A percentile compares a stretch with the other conserved stretches of the same genome.
phyloP scores from a whole-genome alignment of 495 filamentous ascomycete species.

The Aspergillus bridgeri region DNA sequence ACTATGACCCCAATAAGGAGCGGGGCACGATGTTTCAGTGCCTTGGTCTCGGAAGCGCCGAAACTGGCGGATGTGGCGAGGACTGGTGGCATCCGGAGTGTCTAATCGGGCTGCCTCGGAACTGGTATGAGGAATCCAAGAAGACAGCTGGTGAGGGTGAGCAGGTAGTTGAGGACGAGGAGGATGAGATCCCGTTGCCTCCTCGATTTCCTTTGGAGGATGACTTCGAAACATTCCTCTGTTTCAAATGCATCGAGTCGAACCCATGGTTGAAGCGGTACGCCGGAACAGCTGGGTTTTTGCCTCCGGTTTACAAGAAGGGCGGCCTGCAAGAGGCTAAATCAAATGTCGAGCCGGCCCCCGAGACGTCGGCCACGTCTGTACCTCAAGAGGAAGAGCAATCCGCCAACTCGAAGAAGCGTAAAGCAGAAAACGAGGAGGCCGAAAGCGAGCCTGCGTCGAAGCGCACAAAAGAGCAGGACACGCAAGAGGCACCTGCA shows the following conservation, averaged over 20 bases:
- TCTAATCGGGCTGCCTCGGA: conserved; percentile 69
- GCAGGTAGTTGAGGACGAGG: conserved; percentile 27
- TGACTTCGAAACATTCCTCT: conserved; percentile 83
- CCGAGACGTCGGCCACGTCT: conserved; percentile 7
- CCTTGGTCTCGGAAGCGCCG: conserved; percentile 73
- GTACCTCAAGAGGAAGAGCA: conserved; percentile 11
- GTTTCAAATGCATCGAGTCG: conserved; percentile 87
- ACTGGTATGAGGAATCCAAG: conserved; percentile 38
- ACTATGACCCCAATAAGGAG: conserved; percentile 81
- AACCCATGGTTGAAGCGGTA: conserved; percentile 92
- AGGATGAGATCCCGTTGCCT: conserved; percentile 61
- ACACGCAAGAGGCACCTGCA: neutral
- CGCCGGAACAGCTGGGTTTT: conserved; percentile 77
- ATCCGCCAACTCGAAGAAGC: conserved; percentile 56
- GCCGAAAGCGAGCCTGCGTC: conserved; percentile 39
- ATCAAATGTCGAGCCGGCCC: neutral
- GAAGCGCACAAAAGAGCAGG: conserved; percentile 59
- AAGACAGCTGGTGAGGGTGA: conserved; percentile 42
- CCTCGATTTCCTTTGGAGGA: conserved; percentile 87
- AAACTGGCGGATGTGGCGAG: conserved; percentile 88
- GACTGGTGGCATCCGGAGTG: conserved; percentile 99
- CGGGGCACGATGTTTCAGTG: conserved; percentile 99
- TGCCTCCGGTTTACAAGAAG: conserved; percentile 60
- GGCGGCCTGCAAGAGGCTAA: conserved; percentile 24
- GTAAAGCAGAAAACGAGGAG: conserved; percentile 67